phyloP scores from a whole-genome alignment of 2,329 filamentous ascomycete species.

The Phoma sp. region DNA sequence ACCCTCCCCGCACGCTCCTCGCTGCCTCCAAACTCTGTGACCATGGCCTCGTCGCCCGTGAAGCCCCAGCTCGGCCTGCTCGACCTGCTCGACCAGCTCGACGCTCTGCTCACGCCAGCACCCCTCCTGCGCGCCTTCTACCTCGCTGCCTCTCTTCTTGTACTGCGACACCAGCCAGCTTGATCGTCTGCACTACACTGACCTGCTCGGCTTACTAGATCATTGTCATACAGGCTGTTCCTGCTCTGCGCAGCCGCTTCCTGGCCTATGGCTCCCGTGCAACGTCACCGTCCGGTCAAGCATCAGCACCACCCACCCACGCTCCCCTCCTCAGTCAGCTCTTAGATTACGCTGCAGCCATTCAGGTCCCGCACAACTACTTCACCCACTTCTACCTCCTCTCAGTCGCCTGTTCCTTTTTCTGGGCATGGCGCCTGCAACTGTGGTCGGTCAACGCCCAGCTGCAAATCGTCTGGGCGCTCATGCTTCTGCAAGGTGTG shows the following conservation, averaged over 20 bases:
- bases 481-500: constrained; percentile 77
- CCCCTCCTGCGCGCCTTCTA: constrained; percentile 46
- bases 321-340: constrained; percentile 28
- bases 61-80: constrained; percentile 4
- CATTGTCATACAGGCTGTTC: constrained; percentile 58
- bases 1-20: constrained; percentile 3
- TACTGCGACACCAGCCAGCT: constrained; percentile 40
- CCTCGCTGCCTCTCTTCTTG: constrained; percentile 48
- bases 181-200: constrained; percentile 31
- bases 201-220: constrained; percentile 51
- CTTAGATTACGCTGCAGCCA: constrained; percentile 59
- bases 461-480: constrained; percentile 69
- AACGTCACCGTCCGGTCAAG: constrained; percentile 18
- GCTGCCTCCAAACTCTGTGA: background rate
- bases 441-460: constrained; percentile 55
- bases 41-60: background rate
- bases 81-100: constrained; percentile 8
- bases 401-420: constrained; percentile 71
- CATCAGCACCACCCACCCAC: constrained; percentile 7
- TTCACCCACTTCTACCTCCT: constrained; percentile 86
- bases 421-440: constrained; percentile 74
- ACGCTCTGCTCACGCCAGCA: constrained; percentile 22
- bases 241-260: constrained; percentile 61
- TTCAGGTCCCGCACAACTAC: constrained; percentile 83
- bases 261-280: constrained; percentile 66